These are phyloP conservation scores for Leccinum subspadiceum DNA, from an alignment of 1,284 basidiomycete species.

Conservation along the genomic window DNA sequence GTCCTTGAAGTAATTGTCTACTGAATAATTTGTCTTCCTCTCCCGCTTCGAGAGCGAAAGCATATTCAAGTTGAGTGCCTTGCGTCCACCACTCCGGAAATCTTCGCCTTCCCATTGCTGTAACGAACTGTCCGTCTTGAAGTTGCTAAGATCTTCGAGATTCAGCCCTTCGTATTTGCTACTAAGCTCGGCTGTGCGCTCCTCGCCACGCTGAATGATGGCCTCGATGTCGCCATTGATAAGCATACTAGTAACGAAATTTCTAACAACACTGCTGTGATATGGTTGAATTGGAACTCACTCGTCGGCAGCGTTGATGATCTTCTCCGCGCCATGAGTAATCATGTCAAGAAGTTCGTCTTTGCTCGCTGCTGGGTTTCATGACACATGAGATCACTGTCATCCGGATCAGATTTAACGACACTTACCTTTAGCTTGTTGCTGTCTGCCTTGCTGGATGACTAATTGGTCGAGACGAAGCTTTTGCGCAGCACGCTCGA, in stretches of 20 bases:
- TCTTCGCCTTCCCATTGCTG: constrained; percentile 98
- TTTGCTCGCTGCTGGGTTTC: constrained; percentile 77
- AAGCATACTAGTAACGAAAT: constrained; percentile 52
- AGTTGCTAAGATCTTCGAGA: constrained; percentile 91
- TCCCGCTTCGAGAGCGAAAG: constrained; percentile 95
- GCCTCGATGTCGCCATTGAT: constrained; percentile 94
- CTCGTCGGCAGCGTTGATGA: constrained; percentile 79
- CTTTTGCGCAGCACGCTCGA: constrained; percentile 97
- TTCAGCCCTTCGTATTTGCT: constrained; percentile 93
- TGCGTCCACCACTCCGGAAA: constrained; percentile 72
- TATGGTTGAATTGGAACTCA: constrained; percentile 33
- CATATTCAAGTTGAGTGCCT: constrained; percentile 74
- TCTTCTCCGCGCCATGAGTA: constrained; percentile 95
- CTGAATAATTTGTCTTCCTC: constrained; percentile 93
- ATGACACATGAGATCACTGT: background rate
- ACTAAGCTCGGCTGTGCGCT: constrained; percentile 86
- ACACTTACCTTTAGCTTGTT: constrained; percentile 59
- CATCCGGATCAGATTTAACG: background rate
- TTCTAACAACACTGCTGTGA: background rate
- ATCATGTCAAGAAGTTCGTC: constrained; percentile 99
- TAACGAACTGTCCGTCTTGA: constrained; percentile 89
- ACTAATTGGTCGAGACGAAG: constrained; percentile 94
- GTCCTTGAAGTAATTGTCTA: constrained; percentile 94
- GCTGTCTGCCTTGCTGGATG: constrained; percentile 91
- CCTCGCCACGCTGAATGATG: constrained; percentile 91